Base-by-base conservation (phyloP, 495 filamentous ascomycete species). In the Hyphodiscus hymeniophilus region DNA sequence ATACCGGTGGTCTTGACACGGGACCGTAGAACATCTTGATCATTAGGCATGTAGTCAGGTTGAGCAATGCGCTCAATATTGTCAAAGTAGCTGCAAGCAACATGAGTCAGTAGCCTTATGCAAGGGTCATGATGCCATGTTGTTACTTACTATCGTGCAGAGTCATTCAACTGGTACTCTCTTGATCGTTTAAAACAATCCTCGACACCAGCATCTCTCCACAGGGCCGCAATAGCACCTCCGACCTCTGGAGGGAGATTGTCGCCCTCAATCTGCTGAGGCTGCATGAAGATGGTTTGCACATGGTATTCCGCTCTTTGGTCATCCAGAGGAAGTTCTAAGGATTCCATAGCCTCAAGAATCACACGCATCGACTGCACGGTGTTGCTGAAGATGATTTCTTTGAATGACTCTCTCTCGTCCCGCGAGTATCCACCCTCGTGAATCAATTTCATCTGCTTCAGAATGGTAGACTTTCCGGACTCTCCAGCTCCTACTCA, bases 1-100 rank as follows among this genome's bases (percentile, higher is more conserved):
- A 99, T 97, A 80, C 92, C 94, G 41, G 92, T 99, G 20, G 92
- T 99, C 80, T 95, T 95, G 67, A 99, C 84, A 82, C 92, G 89
- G 48, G 92, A 95, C 54, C 91, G 82, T 32, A 98, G 85, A 16
- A 98, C 89, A 73, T 99, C 92, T 65, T 95, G 90, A 63, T 99
- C 91, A 54, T 87, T 95, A 56, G 92, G 92, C 60, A 97, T 82
- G 64, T 97, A 99, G 63, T 95, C 90, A 42, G 82, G 83, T 49
- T 85, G 80, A 26, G 87, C 87, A 55, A 99, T 95, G 51, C 92
- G 87, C 22, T 86, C 83, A 58, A 99, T 83, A 50, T 91, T 89
- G 63, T 94, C 88, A 61, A 99, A 97, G 79, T 95, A 99, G 73
- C 91, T 97, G 41, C 8, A 21, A 28, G 50, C 32, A 38, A 7